Conservation (phyloP, 371 early-diverging fungal genomes). For the Rhizopus stolonifer region DNA sequence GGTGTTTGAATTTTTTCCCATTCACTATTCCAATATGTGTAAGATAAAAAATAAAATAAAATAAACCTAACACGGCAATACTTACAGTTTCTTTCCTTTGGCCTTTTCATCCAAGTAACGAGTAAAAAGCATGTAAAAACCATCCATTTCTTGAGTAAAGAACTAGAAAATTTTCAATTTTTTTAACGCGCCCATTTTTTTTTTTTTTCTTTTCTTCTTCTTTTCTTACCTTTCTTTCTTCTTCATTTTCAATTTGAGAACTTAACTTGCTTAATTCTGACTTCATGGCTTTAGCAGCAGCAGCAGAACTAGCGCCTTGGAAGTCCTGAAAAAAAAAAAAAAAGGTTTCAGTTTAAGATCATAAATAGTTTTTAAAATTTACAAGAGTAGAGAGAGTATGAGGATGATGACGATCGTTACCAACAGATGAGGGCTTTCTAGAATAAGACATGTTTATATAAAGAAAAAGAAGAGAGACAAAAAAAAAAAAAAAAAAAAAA, state of each 20-base stretch:
- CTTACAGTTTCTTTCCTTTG: conserved; percentile 84
- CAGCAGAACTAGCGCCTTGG: conserved; percentile 66
- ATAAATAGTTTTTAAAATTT: conserved; percentile 21
- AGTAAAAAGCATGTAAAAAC: conserved; percentile 87
- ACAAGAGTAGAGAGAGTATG: conserved; percentile 62
- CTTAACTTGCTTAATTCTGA: conserved; percentile 57
- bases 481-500: neutral
- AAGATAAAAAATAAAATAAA: conserved; percentile 3
- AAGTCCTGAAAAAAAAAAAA: conserved; percentile 46
- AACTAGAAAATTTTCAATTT: conserved; percentile 32
- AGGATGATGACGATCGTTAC: conserved; percentile 52
- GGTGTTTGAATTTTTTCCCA: conserved; percentile 95
- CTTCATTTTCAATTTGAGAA: conserved; percentile 50
- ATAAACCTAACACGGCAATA: conserved; percentile 14
- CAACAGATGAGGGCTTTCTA: conserved; percentile 36
- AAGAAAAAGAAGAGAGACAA: neutral
- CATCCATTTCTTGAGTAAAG: conserved; percentile 80
- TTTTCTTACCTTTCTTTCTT: conserved; percentile 63
- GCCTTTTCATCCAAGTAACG: conserved; percentile 84
- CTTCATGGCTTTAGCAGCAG: conserved; percentile 69
- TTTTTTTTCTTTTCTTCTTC: conserved; percentile 87
- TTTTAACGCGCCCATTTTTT: conserved; percentile 21
- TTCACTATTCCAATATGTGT: conserved; percentile 56
- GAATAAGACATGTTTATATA: conserved; percentile 26
- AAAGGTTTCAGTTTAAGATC: neutral